These are phyloP conservation scores for Microsporum audouinii DNA, from an alignment of 2,329 filamentous ascomycete species.

Conservation along the genomic window DNA sequence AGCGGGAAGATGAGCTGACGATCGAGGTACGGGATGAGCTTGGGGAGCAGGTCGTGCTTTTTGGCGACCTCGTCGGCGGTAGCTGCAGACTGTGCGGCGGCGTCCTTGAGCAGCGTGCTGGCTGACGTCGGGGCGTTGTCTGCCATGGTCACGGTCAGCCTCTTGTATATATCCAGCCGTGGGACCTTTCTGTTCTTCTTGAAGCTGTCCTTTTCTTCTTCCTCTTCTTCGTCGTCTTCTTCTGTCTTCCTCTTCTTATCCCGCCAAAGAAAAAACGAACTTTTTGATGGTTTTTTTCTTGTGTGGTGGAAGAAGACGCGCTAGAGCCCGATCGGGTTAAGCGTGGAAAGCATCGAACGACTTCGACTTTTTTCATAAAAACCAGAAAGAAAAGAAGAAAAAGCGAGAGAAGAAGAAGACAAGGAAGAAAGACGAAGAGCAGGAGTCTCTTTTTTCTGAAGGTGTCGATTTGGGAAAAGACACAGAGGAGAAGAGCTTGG, in stretches of 20 bases:
- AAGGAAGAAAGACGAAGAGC: background rate
- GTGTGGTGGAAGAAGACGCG: conserved; percentile 2
- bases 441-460: background rate
- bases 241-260: background rate
- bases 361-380: background rate
- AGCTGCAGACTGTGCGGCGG: conserved; percentile 35
- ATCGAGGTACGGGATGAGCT: conserved; percentile 84
- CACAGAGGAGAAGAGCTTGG: background rate
- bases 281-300: conserved; percentile 2
- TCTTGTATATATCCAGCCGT: background rate
- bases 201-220: background rate
- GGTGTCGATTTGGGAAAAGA: background rate
- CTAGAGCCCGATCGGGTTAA: conserved; percentile 7
- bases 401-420: background rate
- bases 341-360: background rate
- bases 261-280: background rate
- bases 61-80: conserved; percentile 47
- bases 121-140: conserved; percentile 40
- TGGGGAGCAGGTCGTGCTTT: conserved; percentile 71
- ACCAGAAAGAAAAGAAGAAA: background rate
- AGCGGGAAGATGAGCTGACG: conserved; percentile 93
- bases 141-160: conserved; percentile 37
- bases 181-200: background rate
- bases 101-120: conserved; percentile 40
- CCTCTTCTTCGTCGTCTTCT: background rate